Conservation (phyloP, 805 yeast species). For the Candida golubevii region DNA sequence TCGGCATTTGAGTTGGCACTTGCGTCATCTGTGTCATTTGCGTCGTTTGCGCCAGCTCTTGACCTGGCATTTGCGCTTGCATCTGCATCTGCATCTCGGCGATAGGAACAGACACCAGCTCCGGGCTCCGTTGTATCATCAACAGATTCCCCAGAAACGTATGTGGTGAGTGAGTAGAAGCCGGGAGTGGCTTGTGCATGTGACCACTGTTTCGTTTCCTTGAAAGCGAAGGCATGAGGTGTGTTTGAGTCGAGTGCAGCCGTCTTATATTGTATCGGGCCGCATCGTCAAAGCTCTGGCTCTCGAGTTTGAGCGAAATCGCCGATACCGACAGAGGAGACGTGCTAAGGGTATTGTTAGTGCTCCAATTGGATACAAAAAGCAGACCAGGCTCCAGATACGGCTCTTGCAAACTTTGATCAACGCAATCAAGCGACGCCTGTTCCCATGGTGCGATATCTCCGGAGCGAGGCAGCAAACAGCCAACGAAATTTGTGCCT, state of each 20-base stretch:
- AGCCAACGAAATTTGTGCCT: too few species aligned
- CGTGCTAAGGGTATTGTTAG: slow-evolving; percentile 4
- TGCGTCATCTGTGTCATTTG: too few species aligned
- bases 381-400: too few species aligned
- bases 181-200: slow-evolving; percentile 16
- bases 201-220: slow-evolving; percentile 16
- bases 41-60: too few species aligned
- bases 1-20: too few species aligned
- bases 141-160: too few species aligned
- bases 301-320: slow-evolving; percentile 26
- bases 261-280: neutral
- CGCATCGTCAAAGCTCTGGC: slow-evolving; percentile 19
- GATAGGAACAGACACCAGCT: neutral
- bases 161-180: neutral
- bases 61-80: neutral
- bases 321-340: slow-evolving; percentile 21
- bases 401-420: too few species aligned
- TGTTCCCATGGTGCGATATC: too few species aligned
- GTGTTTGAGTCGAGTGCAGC: slow-evolving; percentile 9
- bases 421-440: too few species aligned
- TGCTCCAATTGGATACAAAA: too few species aligned
- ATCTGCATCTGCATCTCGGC: neutral
- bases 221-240: slow-evolving; percentile 4
- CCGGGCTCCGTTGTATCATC: too few species aligned
- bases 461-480: too few species aligned